Evolutionary conservation across 2,329 filamentous ascomycete genomes (phyloP), one percentile per base, ranked within the genome.

Genomic region (Bertia moriformis): DNA sequence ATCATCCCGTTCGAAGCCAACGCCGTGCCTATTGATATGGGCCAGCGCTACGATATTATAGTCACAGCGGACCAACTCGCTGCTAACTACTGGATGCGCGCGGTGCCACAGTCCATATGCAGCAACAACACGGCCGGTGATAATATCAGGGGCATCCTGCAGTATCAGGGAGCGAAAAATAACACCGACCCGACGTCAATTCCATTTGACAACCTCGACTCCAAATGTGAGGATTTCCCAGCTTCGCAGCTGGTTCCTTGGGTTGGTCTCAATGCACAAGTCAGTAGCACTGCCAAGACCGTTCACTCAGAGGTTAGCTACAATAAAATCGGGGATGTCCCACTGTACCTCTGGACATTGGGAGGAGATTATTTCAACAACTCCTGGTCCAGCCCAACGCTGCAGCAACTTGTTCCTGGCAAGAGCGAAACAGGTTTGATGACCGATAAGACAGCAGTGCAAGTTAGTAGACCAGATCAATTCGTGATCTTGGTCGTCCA

Each of bases 1-100:
- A 59, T 81, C 22, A 51, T 71, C 45, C 77, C 79, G 0, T 83
- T 81, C 51, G 62, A 69, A 3, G 77, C 76, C 0, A 61, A 69
- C 3, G 65, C 74, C 2, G 60, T 83, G 14, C 74, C 66, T 3
- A 60, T 83, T 12, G 74, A 41, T 39, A 29, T 46, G 38, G 48
- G 50, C 14, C 40, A 69, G 62, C 18, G 61, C 15, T 58, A 57
- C 44, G 65, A 69, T 44, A 52, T 69, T 12, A 55, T 65, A 29
- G 58, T 71, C 35, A 56, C 62, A 19, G 66, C 59, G 14, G 51
- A 48, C 41, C 42, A 54, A 40, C 42, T 48, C 13, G 40, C 48
- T 2, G 54, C 46, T 13, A 60, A 59, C 51, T 65, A 62, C 51
- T 65, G 62, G 60, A 56, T 65, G 32, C 48, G 62, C 61, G 43